Evolutionary conservation across 2,329 filamentous ascomycete species (phyloP).

Genomic region (Tympanopsis confertula): DNA sequence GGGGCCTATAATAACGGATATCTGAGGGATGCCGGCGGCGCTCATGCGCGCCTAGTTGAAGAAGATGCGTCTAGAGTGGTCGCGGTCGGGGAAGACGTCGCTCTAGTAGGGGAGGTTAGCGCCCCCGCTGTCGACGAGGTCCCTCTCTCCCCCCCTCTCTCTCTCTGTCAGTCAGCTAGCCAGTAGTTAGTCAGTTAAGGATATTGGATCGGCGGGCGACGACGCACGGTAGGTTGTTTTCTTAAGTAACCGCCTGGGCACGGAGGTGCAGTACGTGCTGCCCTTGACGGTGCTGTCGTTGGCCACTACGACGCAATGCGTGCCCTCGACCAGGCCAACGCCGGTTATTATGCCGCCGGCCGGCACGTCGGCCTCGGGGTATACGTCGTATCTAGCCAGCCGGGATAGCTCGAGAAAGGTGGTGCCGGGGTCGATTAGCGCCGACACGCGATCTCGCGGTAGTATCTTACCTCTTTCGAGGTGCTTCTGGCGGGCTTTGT

Average conservation of each 20-base stretch:
- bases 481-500: conserved; percentile 80
- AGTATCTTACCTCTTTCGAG: conserved; percentile 85
- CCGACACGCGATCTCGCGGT: conserved; percentile 75
- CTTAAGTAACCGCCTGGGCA: conserved; percentile 79
- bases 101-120: conserved; percentile 92
- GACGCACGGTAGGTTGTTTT: conserved; percentile 78
- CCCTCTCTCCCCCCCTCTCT: too few species aligned
- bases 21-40: conserved; percentile 75
- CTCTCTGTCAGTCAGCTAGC: too few species aligned
- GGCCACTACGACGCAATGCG: conserved; percentile 83
- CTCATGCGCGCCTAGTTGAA: conserved; percentile 97
- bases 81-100: conserved; percentile 86
- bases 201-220: too few species aligned
- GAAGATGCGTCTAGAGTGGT: conserved; percentile 95
- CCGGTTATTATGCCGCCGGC: conserved; percentile 88
- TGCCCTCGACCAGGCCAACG: conserved; percentile 78
- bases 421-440: conserved; percentile 77
- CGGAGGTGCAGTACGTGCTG: conserved; percentile 92
- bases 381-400: conserved; percentile 78
- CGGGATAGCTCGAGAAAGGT: conserved; percentile 88
- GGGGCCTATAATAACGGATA: conserved; percentile 94
- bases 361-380: conserved; percentile 76
- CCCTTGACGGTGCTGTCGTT: conserved; percentile 97
- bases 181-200: too few species aligned
- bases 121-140: conserved; percentile 89